These are phyloP conservation scores for Xylariales sp. DNA, from an alignment of 2,329 filamentous ascomycete genomes.

Conservation along the genomic window DNA sequence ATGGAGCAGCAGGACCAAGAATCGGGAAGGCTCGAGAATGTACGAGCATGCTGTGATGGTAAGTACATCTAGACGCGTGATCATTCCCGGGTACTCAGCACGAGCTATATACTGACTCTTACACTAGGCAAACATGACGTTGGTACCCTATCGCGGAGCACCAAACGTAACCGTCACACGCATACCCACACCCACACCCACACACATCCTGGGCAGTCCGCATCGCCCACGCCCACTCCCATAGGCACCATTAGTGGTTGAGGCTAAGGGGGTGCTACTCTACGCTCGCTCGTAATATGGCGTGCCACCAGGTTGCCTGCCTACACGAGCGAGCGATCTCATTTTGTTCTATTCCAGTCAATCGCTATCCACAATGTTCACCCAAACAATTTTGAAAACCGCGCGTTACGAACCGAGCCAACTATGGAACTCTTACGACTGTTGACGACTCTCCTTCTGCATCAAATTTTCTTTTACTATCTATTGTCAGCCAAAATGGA, in stretches of 20 bases:
- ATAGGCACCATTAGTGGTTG: no score
- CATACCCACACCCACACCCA: conserved; percentile 28
- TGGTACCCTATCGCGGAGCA: conserved; percentile 47
- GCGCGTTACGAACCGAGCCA: no score
- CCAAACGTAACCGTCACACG: conserved; percentile 38
- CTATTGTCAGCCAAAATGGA: no score
- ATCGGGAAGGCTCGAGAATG: conserved; percentile 82
- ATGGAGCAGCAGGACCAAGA: conserved; percentile 76
- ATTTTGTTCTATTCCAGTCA: conserved; percentile 16
- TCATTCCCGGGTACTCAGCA: not conserved
- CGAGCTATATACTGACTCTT: conserved; percentile 12
- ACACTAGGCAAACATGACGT: conserved; percentile 69
- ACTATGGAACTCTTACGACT: conserved; percentile 4
- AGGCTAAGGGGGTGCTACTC: not conserved
- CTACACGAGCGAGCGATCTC: no score
- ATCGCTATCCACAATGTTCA: not conserved
- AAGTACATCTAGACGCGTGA: conserved; percentile 45
- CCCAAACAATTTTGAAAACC: not conserved
- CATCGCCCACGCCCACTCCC: conserved; percentile 24
- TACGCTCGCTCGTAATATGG: not conserved
- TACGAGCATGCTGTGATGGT: conserved; percentile 97
- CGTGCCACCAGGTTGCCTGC: no score
- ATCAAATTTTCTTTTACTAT: not conserved
- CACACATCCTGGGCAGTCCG: conserved; percentile 31
- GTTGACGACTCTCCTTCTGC: conserved; percentile 2